phyloP scores from a whole-genome alignment of 305 asterid genomes.

The Fraxinus paxiana region DNA sequence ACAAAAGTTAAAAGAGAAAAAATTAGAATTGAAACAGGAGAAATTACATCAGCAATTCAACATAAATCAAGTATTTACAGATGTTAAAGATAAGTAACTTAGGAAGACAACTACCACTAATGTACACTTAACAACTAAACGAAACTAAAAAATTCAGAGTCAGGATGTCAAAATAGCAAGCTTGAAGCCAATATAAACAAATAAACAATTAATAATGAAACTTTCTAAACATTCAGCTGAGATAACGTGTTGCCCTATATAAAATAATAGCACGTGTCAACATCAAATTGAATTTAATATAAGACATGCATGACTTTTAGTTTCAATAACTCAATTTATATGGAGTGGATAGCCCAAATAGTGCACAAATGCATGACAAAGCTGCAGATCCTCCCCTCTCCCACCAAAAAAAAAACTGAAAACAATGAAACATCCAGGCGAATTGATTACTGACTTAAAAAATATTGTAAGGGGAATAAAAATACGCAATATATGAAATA shows the following conservation, averaged over 20 bases:
- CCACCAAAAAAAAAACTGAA: not conserved
- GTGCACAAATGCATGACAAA: constrained; percentile 10
- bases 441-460: constrained; percentile 3
- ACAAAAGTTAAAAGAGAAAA: not conserved
- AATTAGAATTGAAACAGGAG: not conserved
- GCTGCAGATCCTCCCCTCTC: constrained; percentile 4
- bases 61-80: not conserved
- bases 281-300: constrained; percentile 1
- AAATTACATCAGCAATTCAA: constrained; percentile 6
- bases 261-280: not conserved
- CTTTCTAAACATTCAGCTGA: not conserved
- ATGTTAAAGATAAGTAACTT: not conserved
- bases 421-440: not conserved
- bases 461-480: not conserved
- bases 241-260: not conserved
- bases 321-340: not conserved
- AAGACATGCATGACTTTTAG: not conserved
- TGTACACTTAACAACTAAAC: not conserved
- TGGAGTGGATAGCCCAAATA: not conserved
- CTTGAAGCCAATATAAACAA: not conserved
- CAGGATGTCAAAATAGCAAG: not conserved
- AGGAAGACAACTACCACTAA: not conserved
- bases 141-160: not conserved
- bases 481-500: constrained; percentile 1
- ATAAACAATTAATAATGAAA: not conserved